Conservation (phyloP, 345 rosid species). For the Psidium friedrichsthalianum region DNA sequence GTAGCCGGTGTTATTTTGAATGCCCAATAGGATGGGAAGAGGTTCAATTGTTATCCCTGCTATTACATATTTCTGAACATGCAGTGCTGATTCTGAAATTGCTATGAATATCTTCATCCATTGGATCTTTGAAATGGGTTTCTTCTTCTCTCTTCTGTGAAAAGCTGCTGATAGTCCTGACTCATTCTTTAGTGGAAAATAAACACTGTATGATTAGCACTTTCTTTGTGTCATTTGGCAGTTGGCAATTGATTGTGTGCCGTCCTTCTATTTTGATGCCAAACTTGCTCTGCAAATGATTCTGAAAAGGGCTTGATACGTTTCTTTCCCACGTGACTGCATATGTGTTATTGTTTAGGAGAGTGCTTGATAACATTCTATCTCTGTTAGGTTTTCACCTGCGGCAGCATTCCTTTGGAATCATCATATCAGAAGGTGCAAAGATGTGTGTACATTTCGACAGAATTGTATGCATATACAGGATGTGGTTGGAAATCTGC, state of each 20-base stretch:
- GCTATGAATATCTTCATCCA: neutral
- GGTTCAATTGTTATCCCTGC: neutral
- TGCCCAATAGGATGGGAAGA: neutral
- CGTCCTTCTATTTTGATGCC: neutral
- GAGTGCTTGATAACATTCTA: neutral
- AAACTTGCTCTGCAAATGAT: neutral
- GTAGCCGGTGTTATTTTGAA: neutral
- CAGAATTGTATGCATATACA: slow-evolving; percentile 70
- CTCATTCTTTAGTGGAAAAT: neutral
- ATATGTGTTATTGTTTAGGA: neutral
- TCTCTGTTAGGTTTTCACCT: slow-evolving; percentile 71
- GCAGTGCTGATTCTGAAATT: neutral
- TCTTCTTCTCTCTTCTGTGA: neutral
- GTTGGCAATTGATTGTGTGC: neutral
- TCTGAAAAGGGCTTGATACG: neutral
- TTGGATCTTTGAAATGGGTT: neutral
- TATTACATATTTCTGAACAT: neutral
- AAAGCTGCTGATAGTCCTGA: neutral
- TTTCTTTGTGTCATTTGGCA: neutral
- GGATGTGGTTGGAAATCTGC: slow-evolving; percentile 72
- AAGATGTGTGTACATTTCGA: slow-evolving; percentile 75
- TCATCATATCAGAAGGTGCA: slow-evolving; percentile 73
- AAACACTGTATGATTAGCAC: neutral
- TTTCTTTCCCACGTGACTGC: neutral
- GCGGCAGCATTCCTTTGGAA: slow-evolving; percentile 88